Evolutionary conservation across 768 basidiomycete genomes (phyloP).

Genomic region (Serpula lacrymans): DNA sequence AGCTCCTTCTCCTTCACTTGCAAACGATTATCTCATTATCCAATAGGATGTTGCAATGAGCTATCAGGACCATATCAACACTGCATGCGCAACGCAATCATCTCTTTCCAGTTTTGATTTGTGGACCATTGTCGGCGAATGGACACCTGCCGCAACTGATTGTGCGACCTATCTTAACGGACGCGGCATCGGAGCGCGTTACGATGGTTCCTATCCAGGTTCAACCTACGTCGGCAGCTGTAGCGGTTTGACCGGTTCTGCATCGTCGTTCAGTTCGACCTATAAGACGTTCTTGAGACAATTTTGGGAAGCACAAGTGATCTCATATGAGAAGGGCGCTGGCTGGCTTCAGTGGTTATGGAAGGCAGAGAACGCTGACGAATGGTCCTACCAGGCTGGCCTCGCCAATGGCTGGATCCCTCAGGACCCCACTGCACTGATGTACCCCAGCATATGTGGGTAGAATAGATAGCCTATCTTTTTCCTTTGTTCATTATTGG

Average conservation of each 20-base stretch:
- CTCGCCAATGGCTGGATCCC: conserved; percentile 85
- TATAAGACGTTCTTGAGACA: conserved; percentile 83
- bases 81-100: conserved; percentile 50
- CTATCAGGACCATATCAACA: conserved; percentile 53
- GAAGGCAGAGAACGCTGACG: conserved; percentile 81
- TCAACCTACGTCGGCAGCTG: conserved; percentile 74
- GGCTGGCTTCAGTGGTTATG: conserved; percentile 86
- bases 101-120: conserved; percentile 53
- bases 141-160: conserved; percentile 75
- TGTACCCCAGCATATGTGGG: conserved; percentile 63
- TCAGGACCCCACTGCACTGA: conserved; percentile 41
- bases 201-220: conserved; percentile 61
- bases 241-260: conserved; percentile 67
- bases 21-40: conserved; percentile 1
- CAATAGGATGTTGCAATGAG: conserved; percentile 43
- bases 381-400: conserved; percentile 89
- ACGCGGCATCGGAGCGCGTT: conserved; percentile 64
- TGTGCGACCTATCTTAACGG: conserved; percentile 69
- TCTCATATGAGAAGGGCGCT: conserved; percentile 62
- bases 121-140: conserved; percentile 88
- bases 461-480: conserved; percentile 14
- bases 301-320: conserved; percentile 83
- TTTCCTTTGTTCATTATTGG: background rate
- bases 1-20: conserved; percentile 23
- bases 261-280: conserved; percentile 63